phyloP scores from a whole-genome alignment of 2,329 filamentous ascomycete genomes.

The Neoarthrinium moseri region DNA sequence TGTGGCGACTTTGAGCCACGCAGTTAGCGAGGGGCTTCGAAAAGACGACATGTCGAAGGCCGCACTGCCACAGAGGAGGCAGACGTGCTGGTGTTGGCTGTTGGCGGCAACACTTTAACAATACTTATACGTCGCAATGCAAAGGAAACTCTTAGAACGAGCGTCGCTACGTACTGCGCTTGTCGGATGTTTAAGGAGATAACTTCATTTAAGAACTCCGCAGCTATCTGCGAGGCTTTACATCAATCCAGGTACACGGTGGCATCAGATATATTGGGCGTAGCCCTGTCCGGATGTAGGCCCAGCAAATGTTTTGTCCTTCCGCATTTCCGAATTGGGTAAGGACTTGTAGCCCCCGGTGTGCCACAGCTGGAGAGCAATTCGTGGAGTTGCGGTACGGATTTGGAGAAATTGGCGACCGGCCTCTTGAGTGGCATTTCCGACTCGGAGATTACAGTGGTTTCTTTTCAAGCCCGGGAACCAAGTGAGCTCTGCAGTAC shows the following conservation, averaged over 20 bases:
- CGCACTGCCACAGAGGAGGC: not conserved
- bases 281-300: not conserved
- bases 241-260: not conserved
- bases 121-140: too few species aligned
- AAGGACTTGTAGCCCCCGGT: not conserved
- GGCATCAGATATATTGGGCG: not conserved
- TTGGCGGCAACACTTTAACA: too few species aligned
- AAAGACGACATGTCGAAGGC: not conserved
- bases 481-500: too few species aligned
- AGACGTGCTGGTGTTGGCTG: too few species aligned
- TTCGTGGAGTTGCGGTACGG: not conserved
- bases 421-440: not conserved
- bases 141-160: not conserved
- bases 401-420: not conserved
- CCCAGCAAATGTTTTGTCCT: not conserved
- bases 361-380: not conserved
- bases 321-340: conserved; percentile 2
- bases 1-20: not conserved
- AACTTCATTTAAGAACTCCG: not conserved
- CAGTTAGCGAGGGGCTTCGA: not conserved
- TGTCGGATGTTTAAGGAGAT: not conserved
- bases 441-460: not conserved
- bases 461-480: too few species aligned
- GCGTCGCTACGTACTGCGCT: not conserved
- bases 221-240: not conserved